These are phyloP conservation scores for Fusarium luffae DNA, from an alignment of 2,329 filamentous ascomycete genomes.

Conservation along the genomic window DNA sequence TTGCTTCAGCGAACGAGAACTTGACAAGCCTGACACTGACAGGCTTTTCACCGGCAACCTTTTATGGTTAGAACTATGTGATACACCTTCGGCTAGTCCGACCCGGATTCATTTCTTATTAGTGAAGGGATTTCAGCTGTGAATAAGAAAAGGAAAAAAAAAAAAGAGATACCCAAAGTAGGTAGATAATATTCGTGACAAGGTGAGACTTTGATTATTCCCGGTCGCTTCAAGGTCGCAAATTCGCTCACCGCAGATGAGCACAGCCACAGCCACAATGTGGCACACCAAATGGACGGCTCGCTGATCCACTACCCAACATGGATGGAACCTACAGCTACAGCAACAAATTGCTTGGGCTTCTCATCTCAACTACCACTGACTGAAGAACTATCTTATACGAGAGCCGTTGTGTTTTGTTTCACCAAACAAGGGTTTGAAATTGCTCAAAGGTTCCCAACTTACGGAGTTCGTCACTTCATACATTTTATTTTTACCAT, in stretches of 20 bases:
- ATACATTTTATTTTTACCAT: not conserved
- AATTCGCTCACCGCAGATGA: constrained; percentile 14
- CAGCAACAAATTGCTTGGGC: constrained; percentile 25
- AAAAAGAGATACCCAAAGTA: not conserved
- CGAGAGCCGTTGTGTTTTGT: constrained; percentile 14
- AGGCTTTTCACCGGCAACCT: constrained; percentile 33
- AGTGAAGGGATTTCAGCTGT: constrained; percentile 7
- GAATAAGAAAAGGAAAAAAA: not conserved
- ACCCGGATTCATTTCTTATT: constrained; percentile 9
- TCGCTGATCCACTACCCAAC: constrained; percentile 36
- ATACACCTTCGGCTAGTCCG: constrained; percentile 41
- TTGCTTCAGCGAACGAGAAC: constrained; percentile 17
- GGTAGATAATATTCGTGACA: not conserved
- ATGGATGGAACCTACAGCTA: constrained; percentile 1
- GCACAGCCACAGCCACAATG: constrained; percentile 11
- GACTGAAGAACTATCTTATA: constrained; percentile 18
- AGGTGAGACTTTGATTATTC: constrained; percentile 29
- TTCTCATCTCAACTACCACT: constrained; percentile 18
- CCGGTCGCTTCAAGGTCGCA: constrained; percentile 5
- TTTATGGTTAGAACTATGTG: constrained; percentile 32
- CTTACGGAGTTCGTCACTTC: constrained; percentile 13
- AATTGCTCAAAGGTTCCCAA: constrained; percentile 19
- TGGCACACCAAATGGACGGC: constrained; percentile 14
- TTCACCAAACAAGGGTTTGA: constrained; percentile 20
- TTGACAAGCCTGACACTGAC: constrained; percentile 3